Percentiles rank a stretch among this genome's conserved stretches.
These are phyloP conservation scores for Rubia tinctorum DNA, from an alignment of 305 asterid genomes.

Conservation along the genomic window DNA sequence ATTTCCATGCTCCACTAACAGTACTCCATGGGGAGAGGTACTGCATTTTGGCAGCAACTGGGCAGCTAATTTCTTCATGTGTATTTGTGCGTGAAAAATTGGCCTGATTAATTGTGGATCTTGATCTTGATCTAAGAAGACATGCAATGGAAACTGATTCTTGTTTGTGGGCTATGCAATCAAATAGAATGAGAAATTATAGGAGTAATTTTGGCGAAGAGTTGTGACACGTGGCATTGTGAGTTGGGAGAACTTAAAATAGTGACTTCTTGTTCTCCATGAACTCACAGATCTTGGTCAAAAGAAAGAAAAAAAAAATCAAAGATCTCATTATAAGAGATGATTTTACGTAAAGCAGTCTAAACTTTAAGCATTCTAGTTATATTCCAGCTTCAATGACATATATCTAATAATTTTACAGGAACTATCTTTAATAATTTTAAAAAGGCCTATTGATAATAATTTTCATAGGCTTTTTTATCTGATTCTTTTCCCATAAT, in stretches of 20 bases:
- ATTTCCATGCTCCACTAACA: conserved; percentile 13
- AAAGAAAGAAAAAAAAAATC: too few species aligned
- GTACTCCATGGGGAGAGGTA: conserved; percentile 10
- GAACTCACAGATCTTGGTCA: too few species aligned
- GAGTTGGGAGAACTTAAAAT: background rate
- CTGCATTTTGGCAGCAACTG: conserved; percentile 30
- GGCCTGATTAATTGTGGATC: background rate
- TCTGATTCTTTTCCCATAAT: too few species aligned
- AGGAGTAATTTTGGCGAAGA: background rate
- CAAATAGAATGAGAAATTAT: background rate
- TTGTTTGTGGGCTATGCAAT: background rate
- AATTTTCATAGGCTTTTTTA: too few species aligned
- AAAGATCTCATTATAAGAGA: too few species aligned
- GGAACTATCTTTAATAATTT: too few species aligned
- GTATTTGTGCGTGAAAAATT: background rate
- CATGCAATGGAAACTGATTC: background rate
- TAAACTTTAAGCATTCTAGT: too few species aligned
- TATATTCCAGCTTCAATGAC: too few species aligned
- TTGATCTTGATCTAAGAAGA: background rate
- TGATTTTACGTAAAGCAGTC: too few species aligned
- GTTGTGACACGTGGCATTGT: background rate
- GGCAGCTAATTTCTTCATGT: conserved; percentile 27
- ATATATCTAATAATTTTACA: too few species aligned
- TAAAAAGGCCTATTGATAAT: too few species aligned
- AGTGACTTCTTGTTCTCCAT: background rate